Percentiles rank a stretch among this genome's conserved stretches.
Evolutionary conservation across 371 early-diverging fungal species (phyloP).

Genomic region (Dichotomocladium elegans): DNA sequence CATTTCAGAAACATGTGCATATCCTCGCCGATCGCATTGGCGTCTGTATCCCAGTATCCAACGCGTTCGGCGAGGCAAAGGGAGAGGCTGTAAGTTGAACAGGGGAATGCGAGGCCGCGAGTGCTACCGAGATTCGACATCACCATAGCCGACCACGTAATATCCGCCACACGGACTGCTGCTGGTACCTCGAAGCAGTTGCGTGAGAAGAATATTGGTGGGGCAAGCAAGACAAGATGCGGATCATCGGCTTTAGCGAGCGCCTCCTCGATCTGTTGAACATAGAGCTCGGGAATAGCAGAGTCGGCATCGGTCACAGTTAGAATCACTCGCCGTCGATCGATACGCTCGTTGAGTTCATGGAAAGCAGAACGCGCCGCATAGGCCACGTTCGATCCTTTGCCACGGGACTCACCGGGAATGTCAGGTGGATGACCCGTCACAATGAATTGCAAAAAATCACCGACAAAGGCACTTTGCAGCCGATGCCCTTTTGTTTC

Average conservation of each 20-base stretch:
- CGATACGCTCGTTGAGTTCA: slow-evolving; percentile 27
- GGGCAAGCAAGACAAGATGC: slow-evolving; percentile 56
- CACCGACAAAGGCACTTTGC: slow-evolving; percentile 42
- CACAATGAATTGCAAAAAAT: slow-evolving; percentile 47
- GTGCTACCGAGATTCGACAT: slow-evolving; percentile 72
- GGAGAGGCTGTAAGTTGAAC: slow-evolving; percentile 71
- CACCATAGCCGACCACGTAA: slow-evolving; percentile 75
- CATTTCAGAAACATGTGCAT: slow-evolving; percentile 86
- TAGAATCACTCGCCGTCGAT: slow-evolving; percentile 50
- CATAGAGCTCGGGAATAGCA: slow-evolving; percentile 42
- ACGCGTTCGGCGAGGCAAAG: slow-evolving; percentile 68
- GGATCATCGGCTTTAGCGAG: slow-evolving; percentile 36
- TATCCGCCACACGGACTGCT: slow-evolving; percentile 73
- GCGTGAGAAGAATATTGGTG: slow-evolving; percentile 75
- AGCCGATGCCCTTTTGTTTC: slow-evolving; percentile 59
- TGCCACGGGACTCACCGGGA: slow-evolving; percentile 75
- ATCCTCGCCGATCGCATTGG: slow-evolving; percentile 81
- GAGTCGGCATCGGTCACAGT: slow-evolving; percentile 53
- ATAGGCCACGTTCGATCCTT: slow-evolving; percentile 72
- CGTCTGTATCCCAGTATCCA: slow-evolving; percentile 76
- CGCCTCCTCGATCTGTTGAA: slow-evolving; percentile 39
- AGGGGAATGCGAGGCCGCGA: slow-evolving; percentile 69
- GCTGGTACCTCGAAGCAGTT: slow-evolving; percentile 72
- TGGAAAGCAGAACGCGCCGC: slow-evolving; percentile 49
- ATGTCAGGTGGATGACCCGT: slow-evolving; percentile 68